These are phyloP conservation scores for Hypholoma fasciculare DNA, from an alignment of 768 basidiomycete species.

Conservation along the genomic window DNA sequence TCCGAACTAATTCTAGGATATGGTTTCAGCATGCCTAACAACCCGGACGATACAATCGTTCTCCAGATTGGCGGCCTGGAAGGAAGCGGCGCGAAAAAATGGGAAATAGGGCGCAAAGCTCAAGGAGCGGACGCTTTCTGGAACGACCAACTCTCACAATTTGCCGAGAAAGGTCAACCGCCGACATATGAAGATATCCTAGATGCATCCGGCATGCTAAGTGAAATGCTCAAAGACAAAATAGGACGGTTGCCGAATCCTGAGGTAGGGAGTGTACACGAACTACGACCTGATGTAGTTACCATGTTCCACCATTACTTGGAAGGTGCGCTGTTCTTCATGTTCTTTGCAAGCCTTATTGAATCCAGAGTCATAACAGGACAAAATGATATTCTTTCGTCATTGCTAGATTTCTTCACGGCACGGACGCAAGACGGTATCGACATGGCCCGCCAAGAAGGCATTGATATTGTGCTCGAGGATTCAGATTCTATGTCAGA, in stretches of 20 bases:
- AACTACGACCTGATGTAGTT: conserved; percentile 55
- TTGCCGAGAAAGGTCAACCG: conserved; percentile 25
- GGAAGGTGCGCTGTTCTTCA: conserved; percentile 42
- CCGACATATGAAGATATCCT: conserved; percentile 60
- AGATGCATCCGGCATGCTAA: conserved; percentile 64
- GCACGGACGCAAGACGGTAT: conserved; percentile 49
- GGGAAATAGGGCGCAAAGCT: conserved; percentile 64
- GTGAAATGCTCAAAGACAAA: conserved; percentile 62
- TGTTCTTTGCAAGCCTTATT: not conserved
- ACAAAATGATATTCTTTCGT: conserved; percentile 57
- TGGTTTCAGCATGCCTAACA: conserved; percentile 78
- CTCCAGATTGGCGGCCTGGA: conserved; percentile 67
- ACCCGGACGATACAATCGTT: conserved; percentile 86
- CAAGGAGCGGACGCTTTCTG: conserved; percentile 59
- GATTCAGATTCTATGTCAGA: conserved; percentile 17
- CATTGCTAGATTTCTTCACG: conserved; percentile 48
- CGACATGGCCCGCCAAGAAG: conserved; percentile 47
- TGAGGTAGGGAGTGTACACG: conserved; percentile 17
- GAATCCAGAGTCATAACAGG: conserved; percentile 35
- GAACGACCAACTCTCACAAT: conserved; percentile 46
- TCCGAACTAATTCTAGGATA: conserved; percentile 90
- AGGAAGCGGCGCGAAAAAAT: conserved; percentile 35
- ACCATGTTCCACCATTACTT: conserved; percentile 71
- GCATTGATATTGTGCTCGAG: conserved; percentile 56
- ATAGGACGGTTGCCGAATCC: conserved; percentile 47